Conservation (phyloP, 305 asterid species). For the Lippia alba region DNA sequence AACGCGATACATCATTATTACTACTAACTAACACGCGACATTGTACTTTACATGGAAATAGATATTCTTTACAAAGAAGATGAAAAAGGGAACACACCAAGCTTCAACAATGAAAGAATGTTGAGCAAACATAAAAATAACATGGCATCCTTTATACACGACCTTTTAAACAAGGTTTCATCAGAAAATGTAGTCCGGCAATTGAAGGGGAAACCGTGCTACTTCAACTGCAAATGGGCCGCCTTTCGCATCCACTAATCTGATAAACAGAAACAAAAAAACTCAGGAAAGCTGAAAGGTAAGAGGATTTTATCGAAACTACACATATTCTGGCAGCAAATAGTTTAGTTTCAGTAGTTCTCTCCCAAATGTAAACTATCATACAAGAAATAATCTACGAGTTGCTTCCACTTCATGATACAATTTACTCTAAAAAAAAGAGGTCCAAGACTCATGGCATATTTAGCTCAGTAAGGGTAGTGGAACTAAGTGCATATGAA, state of each 20-base stretch:
- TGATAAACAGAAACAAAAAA: conserved; percentile 34
- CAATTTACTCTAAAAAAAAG: too few relatives aligned
- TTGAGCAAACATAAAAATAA: conserved; percentile 22
- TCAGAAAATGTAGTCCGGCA: conserved; percentile 90
- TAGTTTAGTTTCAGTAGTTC: too few relatives aligned
- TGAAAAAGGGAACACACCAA: conserved; percentile 8
- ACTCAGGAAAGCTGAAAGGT: neutral
- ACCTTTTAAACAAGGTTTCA: neutral
- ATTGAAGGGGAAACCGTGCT: conserved; percentile 65
- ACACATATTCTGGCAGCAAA: too few relatives aligned
- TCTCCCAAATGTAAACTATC: neutral
- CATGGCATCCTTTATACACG: conserved; percentile 7
- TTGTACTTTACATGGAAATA: neutral
- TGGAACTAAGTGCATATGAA: too few relatives aligned
- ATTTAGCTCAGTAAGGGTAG: too few relatives aligned
- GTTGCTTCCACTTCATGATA: neutral
- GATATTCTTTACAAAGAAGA: conserved; percentile 16
- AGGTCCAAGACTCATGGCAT: too few relatives aligned
- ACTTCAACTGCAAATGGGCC: conserved; percentile 70
- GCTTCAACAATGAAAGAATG: conserved; percentile 31
- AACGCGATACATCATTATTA: conserved; percentile 21
- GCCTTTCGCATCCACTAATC: conserved; percentile 73
- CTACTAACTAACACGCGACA: conserved; percentile 3
- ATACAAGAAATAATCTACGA: neutral
- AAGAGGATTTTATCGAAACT: neutral